Percentiles rank a stretch among this genome's conserved stretches.
Evolutionary conservation across 495 filamentous ascomycete genomes (phyloP).

Genomic region (Evansstolkia leycettana): DNA sequence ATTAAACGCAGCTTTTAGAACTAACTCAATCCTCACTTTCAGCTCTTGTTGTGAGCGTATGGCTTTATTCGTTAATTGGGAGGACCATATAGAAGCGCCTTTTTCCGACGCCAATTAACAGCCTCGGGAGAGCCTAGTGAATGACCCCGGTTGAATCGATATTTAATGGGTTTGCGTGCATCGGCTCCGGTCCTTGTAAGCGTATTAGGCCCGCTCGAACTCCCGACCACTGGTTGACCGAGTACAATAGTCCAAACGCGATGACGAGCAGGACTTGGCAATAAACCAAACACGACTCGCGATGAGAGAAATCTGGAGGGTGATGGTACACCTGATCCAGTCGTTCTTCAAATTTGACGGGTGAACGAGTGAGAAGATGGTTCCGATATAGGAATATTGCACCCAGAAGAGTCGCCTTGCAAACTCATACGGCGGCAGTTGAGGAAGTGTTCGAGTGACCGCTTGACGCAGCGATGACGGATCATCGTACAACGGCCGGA

Average conservation of each 20-base stretch:
- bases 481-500: conserved; percentile 26
- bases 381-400: conserved; percentile 39
- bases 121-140: too few species aligned
- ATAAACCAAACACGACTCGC: conserved; percentile 22
- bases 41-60: too few species aligned
- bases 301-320: conserved; percentile 19
- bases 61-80: too few species aligned
- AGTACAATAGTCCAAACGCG: conserved; percentile 41
- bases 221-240: conserved; percentile 38
- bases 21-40: too few species aligned
- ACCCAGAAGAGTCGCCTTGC: conserved; percentile 34
- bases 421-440: conserved; percentile 30
- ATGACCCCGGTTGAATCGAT: too few species aligned
- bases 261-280: conserved; percentile 32
- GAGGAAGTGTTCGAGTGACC: conserved; percentile 14
- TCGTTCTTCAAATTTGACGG: conserved; percentile 30
- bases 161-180: too few species aligned
- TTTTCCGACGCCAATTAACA: too few species aligned
- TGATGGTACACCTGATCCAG: conserved; percentile 26
- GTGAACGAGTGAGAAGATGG: conserved; percentile 36
- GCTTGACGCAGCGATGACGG: conserved; percentile 20
- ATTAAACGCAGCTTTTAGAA: too few species aligned
- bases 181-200: too few species aligned
- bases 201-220: too few species aligned
- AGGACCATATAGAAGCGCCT: too few species aligned